Percentiles rank a stretch among this genome's conserved stretches.
These are phyloP conservation scores for Macrolepiota fuliginosa DNA, from an alignment of 768 basidiomycete genomes.

Conservation along the genomic window DNA sequence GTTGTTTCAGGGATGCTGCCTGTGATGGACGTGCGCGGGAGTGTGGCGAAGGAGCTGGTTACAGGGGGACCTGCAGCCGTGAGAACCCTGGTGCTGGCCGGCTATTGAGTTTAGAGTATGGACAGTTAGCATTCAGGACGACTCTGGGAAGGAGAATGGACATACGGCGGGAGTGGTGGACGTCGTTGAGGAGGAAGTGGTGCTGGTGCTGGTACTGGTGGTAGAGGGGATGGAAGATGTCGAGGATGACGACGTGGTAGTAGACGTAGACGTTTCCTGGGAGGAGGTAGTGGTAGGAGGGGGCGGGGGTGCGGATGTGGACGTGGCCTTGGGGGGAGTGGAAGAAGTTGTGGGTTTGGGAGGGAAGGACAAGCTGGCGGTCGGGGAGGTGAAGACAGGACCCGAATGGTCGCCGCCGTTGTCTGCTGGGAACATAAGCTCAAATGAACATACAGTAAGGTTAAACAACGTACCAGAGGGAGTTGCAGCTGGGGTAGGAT, in stretches of 20 bases:
- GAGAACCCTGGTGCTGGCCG: slow-evolving; percentile 14
- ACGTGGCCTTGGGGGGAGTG: slow-evolving; percentile 5
- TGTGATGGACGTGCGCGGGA: slow-evolving; percentile 9
- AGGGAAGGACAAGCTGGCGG: not conserved
- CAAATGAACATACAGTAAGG: not conserved
- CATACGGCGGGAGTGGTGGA: not conserved
- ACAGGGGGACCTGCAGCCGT: slow-evolving; percentile 6
- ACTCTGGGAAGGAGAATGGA: too few relatives aligned
- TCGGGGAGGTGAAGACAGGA: not conserved
- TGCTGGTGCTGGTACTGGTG: slow-evolving; percentile 9
- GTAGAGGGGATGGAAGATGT: slow-evolving; percentile 16
- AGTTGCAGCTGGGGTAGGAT: not conserved
- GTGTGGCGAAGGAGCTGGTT: slow-evolving; percentile 5
- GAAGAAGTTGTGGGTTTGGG: not conserved
- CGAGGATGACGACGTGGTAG: slow-evolving; percentile 13
- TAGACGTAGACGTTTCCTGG: not conserved
- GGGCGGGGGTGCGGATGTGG: slow-evolving; percentile 14
- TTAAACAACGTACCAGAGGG: not conserved
- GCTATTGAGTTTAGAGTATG: not conserved
- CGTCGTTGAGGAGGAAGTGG: slow-evolving; percentile 15
- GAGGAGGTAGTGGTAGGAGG: slow-evolving; percentile 1
- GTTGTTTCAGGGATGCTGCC: not conserved
- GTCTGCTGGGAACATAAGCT: not conserved
- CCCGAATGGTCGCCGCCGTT: not conserved
- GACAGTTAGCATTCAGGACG: not conserved